Percentiles rank a stretch among this genome's conserved stretches.
Conservation (phyloP, 2,329 filamentous ascomycete species). For the Calonectria pseudoturangicola region DNA sequence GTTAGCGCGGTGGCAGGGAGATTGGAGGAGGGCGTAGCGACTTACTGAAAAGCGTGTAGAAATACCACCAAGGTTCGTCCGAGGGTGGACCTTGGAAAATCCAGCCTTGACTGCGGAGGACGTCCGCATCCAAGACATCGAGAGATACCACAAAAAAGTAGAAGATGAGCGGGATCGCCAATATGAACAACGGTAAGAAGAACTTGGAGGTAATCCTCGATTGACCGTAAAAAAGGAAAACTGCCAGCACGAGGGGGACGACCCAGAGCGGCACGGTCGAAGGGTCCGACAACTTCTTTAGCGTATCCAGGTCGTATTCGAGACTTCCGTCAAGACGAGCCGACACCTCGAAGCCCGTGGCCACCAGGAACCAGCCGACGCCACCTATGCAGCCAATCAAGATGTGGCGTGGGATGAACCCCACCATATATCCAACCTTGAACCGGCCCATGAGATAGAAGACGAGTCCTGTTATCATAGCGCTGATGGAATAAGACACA, state of each 20-base stretch:
- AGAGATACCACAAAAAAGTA: conserved; percentile 85
- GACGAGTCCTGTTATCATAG: conserved; percentile 90
- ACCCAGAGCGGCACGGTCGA: conserved; percentile 90
- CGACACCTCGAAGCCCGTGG: conserved; percentile 95
- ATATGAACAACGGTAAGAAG: conserved; percentile 90
- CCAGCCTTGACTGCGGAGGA: conserved; percentile 86
- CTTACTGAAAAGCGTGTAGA: conserved; percentile 95
- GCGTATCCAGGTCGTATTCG: conserved; percentile 85
- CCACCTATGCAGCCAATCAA: conserved; percentile 97
- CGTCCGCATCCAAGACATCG: conserved; percentile 79
- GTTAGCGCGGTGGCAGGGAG: conserved; percentile 39
- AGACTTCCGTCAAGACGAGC: conserved; percentile 91
- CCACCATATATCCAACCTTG: conserved; percentile 92
- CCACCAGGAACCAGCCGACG: conserved; percentile 94
- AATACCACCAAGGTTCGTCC: conserved; percentile 96
- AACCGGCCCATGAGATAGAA: conserved; percentile 95
- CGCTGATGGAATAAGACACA: conserved; percentile 91
- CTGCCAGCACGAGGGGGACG: conserved; percentile 84
- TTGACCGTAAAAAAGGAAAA: conserved; percentile 85
- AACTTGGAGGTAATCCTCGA: conserved; percentile 87
- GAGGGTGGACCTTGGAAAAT: conserved; percentile 91
- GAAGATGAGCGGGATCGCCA: conserved; percentile 84
- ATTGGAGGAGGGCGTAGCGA: conserved; percentile 36
- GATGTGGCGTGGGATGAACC: conserved; percentile 97
- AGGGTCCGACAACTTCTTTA: conserved; percentile 82